phyloP scores from a whole-genome alignment of 2,329 filamentous ascomycete species.

The Alternaria brassicae region DNA sequence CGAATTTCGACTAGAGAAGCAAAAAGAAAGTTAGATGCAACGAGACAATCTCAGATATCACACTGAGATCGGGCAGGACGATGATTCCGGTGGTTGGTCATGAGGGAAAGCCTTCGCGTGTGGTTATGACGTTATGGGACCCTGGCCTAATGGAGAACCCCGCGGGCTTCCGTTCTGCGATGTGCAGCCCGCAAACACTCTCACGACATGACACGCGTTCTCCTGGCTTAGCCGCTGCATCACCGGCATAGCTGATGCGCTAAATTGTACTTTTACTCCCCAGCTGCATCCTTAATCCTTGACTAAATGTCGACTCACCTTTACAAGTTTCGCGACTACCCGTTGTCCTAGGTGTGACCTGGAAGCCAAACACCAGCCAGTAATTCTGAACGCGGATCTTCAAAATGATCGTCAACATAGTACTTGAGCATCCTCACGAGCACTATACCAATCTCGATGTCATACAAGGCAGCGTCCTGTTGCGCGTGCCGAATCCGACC shows the following conservation, averaged over 20 bases:
- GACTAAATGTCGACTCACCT: conserved; percentile 30
- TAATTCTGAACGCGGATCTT: conserved; percentile 5
- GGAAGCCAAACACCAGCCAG: background rate
- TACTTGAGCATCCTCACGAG: conserved; percentile 69
- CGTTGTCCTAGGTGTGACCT: conserved; percentile 21
- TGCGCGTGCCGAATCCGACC: conserved; percentile 54
- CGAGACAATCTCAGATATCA: background rate
- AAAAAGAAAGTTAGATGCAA: too few species aligned
- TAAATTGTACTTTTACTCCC: conserved; percentile 13
- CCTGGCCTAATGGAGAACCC: conserved; percentile 14
- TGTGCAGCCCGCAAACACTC: conserved; percentile 27
- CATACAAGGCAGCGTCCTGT: conserved; percentile 65
- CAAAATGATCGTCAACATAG: conserved; percentile 64
- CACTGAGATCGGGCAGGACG: background rate
- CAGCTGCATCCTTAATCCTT: conserved; percentile 22
- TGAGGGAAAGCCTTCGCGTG: background rate
- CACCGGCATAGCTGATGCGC: conserved; percentile 12
- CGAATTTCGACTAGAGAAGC: background rate
- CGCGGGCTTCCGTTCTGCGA: conserved; percentile 29
- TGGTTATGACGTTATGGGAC: conserved; percentile 29
- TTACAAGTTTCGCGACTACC: conserved; percentile 24
- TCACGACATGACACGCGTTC: conserved; percentile 42
- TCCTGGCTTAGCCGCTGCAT: conserved; percentile 36
- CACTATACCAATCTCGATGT: conserved; percentile 83
- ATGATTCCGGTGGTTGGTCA: background rate